These are phyloP conservation scores for Daedalea quercina DNA, from an alignment of 768 basidiomycete genomes.

Conservation along the genomic window DNA sequence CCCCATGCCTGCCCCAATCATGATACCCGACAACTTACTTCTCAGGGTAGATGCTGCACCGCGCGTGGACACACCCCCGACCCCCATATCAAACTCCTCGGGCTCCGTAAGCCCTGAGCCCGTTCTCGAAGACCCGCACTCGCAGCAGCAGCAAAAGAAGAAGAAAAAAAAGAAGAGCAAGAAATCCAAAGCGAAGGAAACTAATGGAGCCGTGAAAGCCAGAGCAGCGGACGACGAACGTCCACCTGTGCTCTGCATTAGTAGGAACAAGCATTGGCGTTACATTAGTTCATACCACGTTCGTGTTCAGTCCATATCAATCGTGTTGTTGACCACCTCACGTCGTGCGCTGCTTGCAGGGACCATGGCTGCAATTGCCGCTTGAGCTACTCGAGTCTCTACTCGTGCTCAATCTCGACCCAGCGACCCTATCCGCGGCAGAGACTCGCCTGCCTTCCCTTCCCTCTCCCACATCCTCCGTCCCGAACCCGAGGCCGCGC, in stretches of 20 bases:
- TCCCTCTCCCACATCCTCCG: slow-evolving; percentile 21
- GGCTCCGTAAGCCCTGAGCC: neutral
- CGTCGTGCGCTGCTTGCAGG: slow-evolving; percentile 38
- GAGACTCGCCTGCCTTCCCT: slow-evolving; percentile 31
- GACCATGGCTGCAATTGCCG: slow-evolving; percentile 88
- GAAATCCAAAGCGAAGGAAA: slow-evolving; percentile 46
- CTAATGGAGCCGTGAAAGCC: slow-evolving; percentile 24
- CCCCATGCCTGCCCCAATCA: too few relatives aligned
- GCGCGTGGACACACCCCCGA: neutral
- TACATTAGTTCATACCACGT: slow-evolving; percentile 92
- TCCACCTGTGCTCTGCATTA: slow-evolving; percentile 73
- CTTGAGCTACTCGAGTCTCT: slow-evolving; percentile 81
- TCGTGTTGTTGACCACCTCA: neutral
- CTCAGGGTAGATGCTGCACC: too few relatives aligned
- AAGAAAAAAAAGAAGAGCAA: slow-evolving; percentile 66
- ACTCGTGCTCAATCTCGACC: slow-evolving; percentile 71
- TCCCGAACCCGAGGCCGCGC: slow-evolving; percentile 24
- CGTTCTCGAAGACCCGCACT: neutral
- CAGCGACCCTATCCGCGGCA: slow-evolving; percentile 45
- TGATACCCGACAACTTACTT: too few relatives aligned
- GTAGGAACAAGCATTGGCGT: slow-evolving; percentile 91
- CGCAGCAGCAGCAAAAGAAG: slow-evolving; percentile 38
- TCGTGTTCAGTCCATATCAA: slow-evolving; percentile 25
- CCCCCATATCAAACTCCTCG: neutral
- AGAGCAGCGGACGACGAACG: slow-evolving; percentile 37